phyloP scores from a whole-genome alignment of 2,329 filamentous ascomycete genomes.

The Pseudogymnoascus sp. region DNA sequence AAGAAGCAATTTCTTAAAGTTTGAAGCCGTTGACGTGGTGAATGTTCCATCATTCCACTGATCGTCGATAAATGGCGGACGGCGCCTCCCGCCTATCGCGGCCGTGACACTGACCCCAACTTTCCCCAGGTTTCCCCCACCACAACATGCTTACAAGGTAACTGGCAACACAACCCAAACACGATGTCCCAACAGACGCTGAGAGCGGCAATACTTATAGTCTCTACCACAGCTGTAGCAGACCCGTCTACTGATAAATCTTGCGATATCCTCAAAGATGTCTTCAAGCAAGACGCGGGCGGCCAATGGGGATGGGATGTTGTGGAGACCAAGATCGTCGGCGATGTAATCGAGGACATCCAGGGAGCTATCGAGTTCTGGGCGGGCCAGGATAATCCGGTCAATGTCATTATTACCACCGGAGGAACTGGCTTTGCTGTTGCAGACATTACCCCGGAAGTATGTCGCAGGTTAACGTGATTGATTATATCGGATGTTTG shows the following conservation, averaged over 20 bases:
- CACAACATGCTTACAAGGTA: neutral
- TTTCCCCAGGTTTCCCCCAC: neutral
- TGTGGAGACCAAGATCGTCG: conserved; percentile 63
- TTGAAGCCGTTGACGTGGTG: neutral
- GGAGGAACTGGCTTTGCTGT: conserved; percentile 90
- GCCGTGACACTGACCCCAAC: neutral
- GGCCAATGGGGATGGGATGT: conserved; percentile 61
- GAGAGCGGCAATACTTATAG: conserved; percentile 69
- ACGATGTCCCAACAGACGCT: conserved; percentile 42
- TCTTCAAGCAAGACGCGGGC: conserved; percentile 59
- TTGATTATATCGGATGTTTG: neutral
- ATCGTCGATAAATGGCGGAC: neutral
- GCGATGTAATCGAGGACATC: conserved; percentile 68
- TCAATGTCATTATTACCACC: conserved; percentile 78
- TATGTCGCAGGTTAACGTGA: conserved; percentile 32
- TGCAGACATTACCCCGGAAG: conserved; percentile 82
- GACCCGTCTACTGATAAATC: conserved; percentile 75
- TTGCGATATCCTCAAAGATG: conserved; percentile 55
- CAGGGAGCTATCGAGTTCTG: conserved; percentile 64
- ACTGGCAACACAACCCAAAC: neutral
- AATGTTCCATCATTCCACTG: neutral
- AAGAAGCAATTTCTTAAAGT: neutral
- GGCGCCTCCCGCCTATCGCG: neutral
- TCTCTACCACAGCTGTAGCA: conserved; percentile 81
- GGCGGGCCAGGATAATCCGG: conserved; percentile 56